Base-by-base conservation (phyloP, 768 basidiomycete species). In the Dentipellis fragilis region DNA sequence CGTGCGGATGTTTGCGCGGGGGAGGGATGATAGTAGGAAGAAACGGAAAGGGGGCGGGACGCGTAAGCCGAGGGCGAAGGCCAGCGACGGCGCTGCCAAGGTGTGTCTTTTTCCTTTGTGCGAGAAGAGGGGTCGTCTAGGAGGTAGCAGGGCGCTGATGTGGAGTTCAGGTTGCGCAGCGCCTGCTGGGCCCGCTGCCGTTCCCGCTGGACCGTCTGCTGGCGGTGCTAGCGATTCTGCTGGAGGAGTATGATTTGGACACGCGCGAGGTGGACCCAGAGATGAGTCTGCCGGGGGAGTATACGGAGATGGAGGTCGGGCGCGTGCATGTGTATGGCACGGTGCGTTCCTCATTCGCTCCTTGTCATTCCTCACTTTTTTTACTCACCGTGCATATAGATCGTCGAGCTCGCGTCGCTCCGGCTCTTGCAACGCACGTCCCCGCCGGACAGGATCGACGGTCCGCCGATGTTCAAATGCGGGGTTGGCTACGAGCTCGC, bases 171-270 rank as follows among this genome's bases (percentile, higher is more conserved):
- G 72, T 85, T 14, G 80, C 91, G 1, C 89, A 91, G 63, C 73
- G 84, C n/a, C 76, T 93, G 4, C 69, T 88, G 2, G 92, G 93
- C 1, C 92, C 93, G 2, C 73, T 78, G 36, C 69, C 84, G 1
- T 94, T 94, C 64, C 81, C 87, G 0, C 67, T 93, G 1, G 93
- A 94, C 63, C 72, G 93, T 34, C 70, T 95, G 54, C 64, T 89
- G 3, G 91, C 89, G 0, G 86, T 94, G 52, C 75, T 93, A 1
- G 90, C 88, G 1, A 78, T 83, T 0, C 68, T 96, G 1, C 62
- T 91, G 11, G 85, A 89, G 62, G 90, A 89, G 64, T 80, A 89
- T 60, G 85, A 79, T 57, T 62, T 67, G 0, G 80, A 87, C 19
- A 66, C 66, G 1, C 72, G 81, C 9, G 64, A 71, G 2, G 67